Percentiles rank a stretch among this genome's conserved stretches.
These are phyloP conservation scores for Wickerhamomyces sp. DNA, from an alignment of 1,139 yeast species.

Conservation along the genomic window DNA sequence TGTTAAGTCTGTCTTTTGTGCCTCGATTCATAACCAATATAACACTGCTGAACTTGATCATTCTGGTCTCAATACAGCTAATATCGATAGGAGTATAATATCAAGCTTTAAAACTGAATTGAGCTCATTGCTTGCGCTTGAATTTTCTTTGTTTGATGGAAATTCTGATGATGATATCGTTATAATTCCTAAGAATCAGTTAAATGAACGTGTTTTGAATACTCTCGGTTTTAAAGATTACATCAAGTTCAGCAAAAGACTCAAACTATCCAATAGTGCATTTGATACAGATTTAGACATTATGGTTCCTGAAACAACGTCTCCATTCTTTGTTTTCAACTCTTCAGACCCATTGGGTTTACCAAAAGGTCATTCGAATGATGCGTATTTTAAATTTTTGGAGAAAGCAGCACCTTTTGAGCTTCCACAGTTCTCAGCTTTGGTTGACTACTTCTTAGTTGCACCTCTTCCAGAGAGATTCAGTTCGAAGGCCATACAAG, in stretches of 20 bases:
- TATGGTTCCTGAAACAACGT: constrained; percentile 29
- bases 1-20: not conserved
- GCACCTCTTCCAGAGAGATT: constrained; percentile 27
- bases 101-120: constrained; percentile 5
- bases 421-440: constrained; percentile 30
- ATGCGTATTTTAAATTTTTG: constrained; percentile 25
- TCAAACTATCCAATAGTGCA: constrained; percentile 11
- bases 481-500: constrained; percentile 9
- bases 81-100: no score
- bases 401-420: constrained; percentile 33
- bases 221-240: constrained; percentile 16
- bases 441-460: constrained; percentile 33
- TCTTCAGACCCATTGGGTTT: constrained; percentile 23
- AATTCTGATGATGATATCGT: constrained; percentile 11
- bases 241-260: constrained; percentile 15
- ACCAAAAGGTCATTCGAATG: constrained; percentile 17
- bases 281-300: constrained; percentile 16
- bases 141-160: not conserved
- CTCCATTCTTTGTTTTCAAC: constrained; percentile 35
- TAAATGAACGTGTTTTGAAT: constrained; percentile 16
- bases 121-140: constrained; percentile 1
- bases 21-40: not conserved
- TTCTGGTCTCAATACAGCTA: no score
- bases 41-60: not conserved
- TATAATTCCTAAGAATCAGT: constrained; percentile 16